A percentile compares a stretch with the other conserved stretches of the same genome.
phyloP scores from a whole-genome alignment of 805 yeast species.

The Myxozyma kluyveri region DNA sequence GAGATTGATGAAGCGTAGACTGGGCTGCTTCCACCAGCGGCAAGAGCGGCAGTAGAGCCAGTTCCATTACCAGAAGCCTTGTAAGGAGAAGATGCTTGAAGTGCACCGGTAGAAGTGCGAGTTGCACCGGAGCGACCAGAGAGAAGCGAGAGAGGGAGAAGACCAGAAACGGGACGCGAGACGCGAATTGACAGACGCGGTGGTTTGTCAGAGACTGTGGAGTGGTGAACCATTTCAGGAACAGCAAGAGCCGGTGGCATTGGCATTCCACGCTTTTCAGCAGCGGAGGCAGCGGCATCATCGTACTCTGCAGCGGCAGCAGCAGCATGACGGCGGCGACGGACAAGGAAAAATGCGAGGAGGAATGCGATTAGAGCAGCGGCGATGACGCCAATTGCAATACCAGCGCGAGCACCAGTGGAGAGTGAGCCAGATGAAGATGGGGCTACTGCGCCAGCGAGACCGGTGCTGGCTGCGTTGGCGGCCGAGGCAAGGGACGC shows the following conservation, averaged over 20 bases:
- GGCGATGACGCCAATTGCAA: slow-evolving; percentile 24
- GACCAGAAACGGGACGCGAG: slow-evolving; percentile 22
- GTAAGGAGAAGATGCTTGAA: slow-evolving; percentile 2
- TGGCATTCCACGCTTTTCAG: background rate
- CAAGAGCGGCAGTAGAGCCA: background rate
- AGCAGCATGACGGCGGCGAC: slow-evolving; percentile 13
- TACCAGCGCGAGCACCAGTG: slow-evolving; percentile 27
- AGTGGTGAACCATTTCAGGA: background rate
- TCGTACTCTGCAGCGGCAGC: background rate
- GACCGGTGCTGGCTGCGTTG: slow-evolving; percentile 50
- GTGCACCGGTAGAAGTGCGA: slow-evolving; percentile 21
- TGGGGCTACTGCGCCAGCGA: slow-evolving; percentile 39
- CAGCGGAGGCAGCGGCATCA: slow-evolving; percentile 5
- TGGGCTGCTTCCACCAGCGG: slow-evolving; percentile 4
- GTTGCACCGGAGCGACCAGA: slow-evolving; percentile 22
- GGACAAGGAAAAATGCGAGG: slow-evolving; percentile 20
- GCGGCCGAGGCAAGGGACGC: slow-evolving; percentile 66
- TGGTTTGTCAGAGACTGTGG: slow-evolving; percentile 7
- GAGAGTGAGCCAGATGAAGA: slow-evolving; percentile 13
- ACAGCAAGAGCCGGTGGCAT: slow-evolving; percentile 10
- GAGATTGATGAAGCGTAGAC: slow-evolving; percentile 16
- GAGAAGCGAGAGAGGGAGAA: slow-evolving; percentile 26
- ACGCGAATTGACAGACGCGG: slow-evolving; percentile 29
- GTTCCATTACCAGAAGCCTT: background rate
- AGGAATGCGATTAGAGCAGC: slow-evolving; percentile 13